phyloP scores from a whole-genome alignment of 1,284 basidiomycete genomes.

The Rhizoctonia solani region DNA sequence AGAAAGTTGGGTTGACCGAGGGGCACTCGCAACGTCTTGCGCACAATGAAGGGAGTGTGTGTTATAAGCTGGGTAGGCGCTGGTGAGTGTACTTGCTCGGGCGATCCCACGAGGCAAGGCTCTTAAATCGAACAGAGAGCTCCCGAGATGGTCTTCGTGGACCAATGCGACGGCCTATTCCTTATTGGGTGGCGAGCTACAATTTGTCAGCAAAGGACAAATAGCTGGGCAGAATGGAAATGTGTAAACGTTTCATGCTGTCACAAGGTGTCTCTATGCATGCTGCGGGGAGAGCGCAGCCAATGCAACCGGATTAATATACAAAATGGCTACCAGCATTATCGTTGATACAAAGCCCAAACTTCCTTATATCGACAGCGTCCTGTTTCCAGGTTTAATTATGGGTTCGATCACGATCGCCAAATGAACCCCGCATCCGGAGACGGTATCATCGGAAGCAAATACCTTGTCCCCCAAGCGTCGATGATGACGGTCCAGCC shows the following conservation, averaged over 20 bases:
- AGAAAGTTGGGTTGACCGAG: not conserved
- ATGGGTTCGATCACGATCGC: constrained; percentile 8
- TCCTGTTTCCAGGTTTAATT: not conserved
- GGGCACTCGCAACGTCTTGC: not conserved
- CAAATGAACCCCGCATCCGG: constrained; percentile 31
- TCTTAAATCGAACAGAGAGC: constrained; percentile 15
- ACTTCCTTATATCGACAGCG: not conserved
- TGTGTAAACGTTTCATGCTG: not conserved
- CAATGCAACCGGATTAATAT: too few relatives aligned
- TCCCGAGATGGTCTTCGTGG: constrained; percentile 17
- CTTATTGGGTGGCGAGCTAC: not conserved
- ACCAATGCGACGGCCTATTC: constrained; percentile 27
- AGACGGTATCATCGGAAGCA: constrained; percentile 12
- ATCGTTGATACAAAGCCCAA: not conserved
- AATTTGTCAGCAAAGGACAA: not conserved
- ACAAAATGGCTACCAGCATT: not conserved
- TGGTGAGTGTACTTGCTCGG: not conserved
- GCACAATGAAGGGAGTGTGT: constrained; percentile 7
- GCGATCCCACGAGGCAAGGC: constrained; percentile 24
- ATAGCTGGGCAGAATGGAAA: not conserved
- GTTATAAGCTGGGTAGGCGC: not conserved
- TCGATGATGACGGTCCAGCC: constrained; percentile 13
- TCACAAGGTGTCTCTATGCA: too few relatives aligned
- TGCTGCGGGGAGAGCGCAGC: too few relatives aligned
- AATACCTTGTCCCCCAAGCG: constrained; percentile 5